A percentile compares a stretch with the other conserved stretches of the same genome.
Evolutionary conservation across 306 rosid genomes (phyloP).

Genomic region (Citrullus mucosospermus): DNA sequence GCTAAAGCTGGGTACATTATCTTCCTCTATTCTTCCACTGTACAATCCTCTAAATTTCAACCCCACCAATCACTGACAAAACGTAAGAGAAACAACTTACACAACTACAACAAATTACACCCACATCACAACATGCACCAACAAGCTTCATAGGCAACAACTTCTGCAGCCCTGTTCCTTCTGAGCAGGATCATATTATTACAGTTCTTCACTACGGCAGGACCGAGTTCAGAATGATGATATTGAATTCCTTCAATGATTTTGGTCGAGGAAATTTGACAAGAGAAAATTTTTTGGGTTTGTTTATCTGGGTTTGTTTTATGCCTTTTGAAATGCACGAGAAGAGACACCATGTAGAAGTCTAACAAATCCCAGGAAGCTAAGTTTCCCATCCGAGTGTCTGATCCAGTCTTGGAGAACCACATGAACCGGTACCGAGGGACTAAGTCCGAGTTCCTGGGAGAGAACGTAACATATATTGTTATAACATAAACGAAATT

Average conservation of each 20-base stretch:
- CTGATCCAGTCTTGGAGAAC: slow-evolving; percentile 93
- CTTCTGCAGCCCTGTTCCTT: not conserved
- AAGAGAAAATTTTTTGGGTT: not conserved
- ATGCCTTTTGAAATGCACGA: slow-evolving; percentile 59
- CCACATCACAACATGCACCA: slow-evolving; percentile 5
- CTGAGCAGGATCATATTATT: not conserved
- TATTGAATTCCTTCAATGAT: not conserved
- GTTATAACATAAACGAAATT: no score
- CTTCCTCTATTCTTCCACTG: slow-evolving; percentile 8
- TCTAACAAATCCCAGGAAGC: slow-evolving; percentile 82
- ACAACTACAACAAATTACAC: not conserved
- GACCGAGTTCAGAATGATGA: not conserved
- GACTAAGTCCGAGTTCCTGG: slow-evolving; percentile 87
- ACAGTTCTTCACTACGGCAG: not conserved
- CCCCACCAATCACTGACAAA: slow-evolving; percentile 8
- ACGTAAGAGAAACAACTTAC: not conserved
- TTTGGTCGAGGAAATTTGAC: slow-evolving; percentile 1
- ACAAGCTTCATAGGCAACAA: not conserved
- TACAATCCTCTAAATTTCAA: slow-evolving; percentile 9
- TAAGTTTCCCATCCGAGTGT: slow-evolving; percentile 85
- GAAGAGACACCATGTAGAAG: slow-evolving; percentile 75
- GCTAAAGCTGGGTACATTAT: not conserved
- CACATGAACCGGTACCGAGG: slow-evolving; percentile 81
- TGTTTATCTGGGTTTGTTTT: not conserved
- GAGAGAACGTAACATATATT: not conserved